A percentile compares a stretch with the other conserved stretches of the same genome.
These are phyloP conservation scores for Syzygium aqueum DNA, from an alignment of 345 rosid species.

Conservation along the genomic window DNA sequence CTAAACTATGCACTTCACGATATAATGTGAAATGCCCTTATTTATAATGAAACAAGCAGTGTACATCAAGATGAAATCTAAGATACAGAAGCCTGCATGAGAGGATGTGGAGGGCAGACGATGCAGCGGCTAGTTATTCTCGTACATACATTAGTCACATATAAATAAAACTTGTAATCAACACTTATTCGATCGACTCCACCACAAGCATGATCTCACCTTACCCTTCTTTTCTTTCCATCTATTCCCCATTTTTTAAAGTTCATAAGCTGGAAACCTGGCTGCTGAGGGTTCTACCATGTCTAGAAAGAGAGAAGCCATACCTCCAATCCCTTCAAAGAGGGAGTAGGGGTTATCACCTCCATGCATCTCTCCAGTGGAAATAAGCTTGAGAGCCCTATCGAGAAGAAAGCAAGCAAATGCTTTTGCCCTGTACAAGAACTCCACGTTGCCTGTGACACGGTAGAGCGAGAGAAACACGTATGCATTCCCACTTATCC, in stretches of 20 bases:
- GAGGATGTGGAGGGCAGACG: not conserved
- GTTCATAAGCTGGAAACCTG: constrained; percentile 60
- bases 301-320: constrained; percentile 51
- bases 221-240: not conserved
- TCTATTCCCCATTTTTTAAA: constrained; percentile 4
- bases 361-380: constrained; percentile 55
- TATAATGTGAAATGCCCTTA: not conserved
- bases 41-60: not conserved
- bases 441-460: constrained; percentile 31
- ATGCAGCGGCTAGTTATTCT: not conserved
- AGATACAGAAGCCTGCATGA: not conserved
- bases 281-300: constrained; percentile 42
- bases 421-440: constrained; percentile 46
- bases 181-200: not conserved
- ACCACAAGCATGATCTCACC: not conserved
- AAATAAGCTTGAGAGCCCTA: constrained; percentile 34
- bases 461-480: constrained; percentile 50
- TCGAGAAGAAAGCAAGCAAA: constrained; percentile 63
- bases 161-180: not conserved
- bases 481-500: constrained; percentile 55
- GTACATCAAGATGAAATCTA: not conserved
- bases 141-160: not conserved
- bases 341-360: constrained; percentile 58
- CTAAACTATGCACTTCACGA: not conserved
- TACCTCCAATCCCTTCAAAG: constrained; percentile 60